phyloP scores from a whole-genome alignment of 2,329 filamentous ascomycete genomes.

The Cordyceps javanica region DNA sequence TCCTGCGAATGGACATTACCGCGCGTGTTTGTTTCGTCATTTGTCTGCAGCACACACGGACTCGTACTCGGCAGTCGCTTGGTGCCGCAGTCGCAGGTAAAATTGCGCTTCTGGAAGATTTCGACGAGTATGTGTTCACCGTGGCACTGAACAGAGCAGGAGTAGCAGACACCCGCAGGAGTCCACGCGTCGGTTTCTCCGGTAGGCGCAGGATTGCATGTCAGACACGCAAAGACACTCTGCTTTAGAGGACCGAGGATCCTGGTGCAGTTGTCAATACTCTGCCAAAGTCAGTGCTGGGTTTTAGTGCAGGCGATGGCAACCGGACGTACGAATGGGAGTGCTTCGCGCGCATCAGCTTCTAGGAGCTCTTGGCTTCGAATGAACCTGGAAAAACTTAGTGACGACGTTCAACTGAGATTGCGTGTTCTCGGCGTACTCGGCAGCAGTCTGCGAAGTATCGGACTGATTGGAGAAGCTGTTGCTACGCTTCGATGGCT shows the following conservation, averaged over 20 bases:
- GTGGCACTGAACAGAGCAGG: constrained; percentile 94
- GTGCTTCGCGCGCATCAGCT: constrained; percentile 86
- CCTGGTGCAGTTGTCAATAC: constrained; percentile 89
- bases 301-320: background rate
- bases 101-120: constrained; percentile 91
- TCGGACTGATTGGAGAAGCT: constrained; percentile 56
- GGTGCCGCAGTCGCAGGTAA: constrained; percentile 94
- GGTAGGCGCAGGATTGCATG: constrained; percentile 76
- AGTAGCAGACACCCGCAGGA: constrained; percentile 85
- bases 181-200: constrained; percentile 44
- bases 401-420: background rate
- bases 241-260: constrained; percentile 85
- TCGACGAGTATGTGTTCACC: constrained; percentile 93
- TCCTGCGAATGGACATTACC: constrained; percentile 72
- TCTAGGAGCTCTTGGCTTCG: constrained; percentile 84
- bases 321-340: constrained; percentile 68
- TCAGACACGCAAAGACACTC: constrained; percentile 85
- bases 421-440: constrained; percentile 38
- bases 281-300: constrained; percentile 45
- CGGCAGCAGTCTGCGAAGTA: constrained; percentile 65
- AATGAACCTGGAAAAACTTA: constrained; percentile 61
- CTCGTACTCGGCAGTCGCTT: constrained; percentile 64
- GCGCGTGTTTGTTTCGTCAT: constrained; percentile 66
- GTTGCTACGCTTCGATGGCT: constrained; percentile 38
- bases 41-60: constrained; percentile 70